A percentile compares a stretch with the other conserved stretches of the same genome.
Conservation (phyloP, 371 early-diverging fungal species). For the Nematocida major region DNA sequence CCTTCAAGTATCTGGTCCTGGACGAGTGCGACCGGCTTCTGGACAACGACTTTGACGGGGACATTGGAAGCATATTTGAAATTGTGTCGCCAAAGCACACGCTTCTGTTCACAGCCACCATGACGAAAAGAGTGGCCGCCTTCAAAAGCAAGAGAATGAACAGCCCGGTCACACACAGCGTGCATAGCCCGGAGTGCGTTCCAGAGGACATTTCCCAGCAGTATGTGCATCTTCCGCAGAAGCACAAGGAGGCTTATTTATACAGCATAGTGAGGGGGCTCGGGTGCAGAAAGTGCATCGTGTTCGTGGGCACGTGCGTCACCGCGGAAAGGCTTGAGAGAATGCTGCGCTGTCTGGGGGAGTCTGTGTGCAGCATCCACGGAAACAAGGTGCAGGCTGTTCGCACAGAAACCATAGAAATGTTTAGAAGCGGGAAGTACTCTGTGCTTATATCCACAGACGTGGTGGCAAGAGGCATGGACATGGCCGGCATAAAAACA, state of each 20-base stretch:
- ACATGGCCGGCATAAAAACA: slow-evolving; percentile 84
- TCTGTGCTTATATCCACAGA: slow-evolving; percentile 90
- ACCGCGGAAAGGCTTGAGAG: slow-evolving; percentile 81
- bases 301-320: slow-evolving; percentile 87
- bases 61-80: slow-evolving; percentile 78
- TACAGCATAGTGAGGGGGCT: slow-evolving; percentile 66
- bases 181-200: slow-evolving; percentile 75
- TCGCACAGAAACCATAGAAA: slow-evolving; percentile 76
- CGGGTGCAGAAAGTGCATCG: slow-evolving; percentile 73
- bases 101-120: slow-evolving; percentile 88
- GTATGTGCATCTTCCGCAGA: slow-evolving; percentile 81
- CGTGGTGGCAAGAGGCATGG: slow-evolving; percentile 85
- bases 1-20: slow-evolving; percentile 81
- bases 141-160: slow-evolving; percentile 78
- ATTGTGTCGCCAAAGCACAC: slow-evolving; percentile 84
- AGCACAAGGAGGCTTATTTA: slow-evolving; percentile 80
- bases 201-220: slow-evolving; percentile 77
- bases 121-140: slow-evolving; percentile 84
- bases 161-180: slow-evolving; percentile 79
- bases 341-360: slow-evolving; percentile 77
- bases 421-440: slow-evolving; percentile 72
- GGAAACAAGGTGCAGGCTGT: slow-evolving; percentile 82
- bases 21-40: slow-evolving; percentile 97
- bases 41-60: slow-evolving; percentile 86
- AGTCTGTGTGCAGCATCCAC: slow-evolving; percentile 76